Conservation (phyloP, 805 yeast species). For the Kluyveromyces aestuarii region DNA sequence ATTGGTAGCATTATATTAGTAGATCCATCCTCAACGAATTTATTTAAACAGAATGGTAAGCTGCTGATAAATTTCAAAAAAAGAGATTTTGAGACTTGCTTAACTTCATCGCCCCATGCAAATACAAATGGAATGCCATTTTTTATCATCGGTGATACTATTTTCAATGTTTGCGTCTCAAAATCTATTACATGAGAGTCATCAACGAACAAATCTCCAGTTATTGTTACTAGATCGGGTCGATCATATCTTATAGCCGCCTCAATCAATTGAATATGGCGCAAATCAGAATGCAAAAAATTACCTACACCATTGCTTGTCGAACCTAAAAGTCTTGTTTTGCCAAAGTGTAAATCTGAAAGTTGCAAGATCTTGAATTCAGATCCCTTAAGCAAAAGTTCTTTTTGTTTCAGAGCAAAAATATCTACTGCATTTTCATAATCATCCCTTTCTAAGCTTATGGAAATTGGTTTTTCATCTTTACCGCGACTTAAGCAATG, state of each 20-base stretch:
- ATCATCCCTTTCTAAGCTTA: conserved; percentile 1
- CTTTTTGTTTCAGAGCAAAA: neutral
- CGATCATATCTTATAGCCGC: conserved; percentile 42
- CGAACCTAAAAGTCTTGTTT: conserved; percentile 40
- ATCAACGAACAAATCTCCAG: conserved; percentile 53
- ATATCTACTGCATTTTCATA: neutral
- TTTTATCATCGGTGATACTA: conserved; percentile 44
- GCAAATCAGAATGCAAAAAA: neutral
- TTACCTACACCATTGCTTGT: conserved; percentile 14
- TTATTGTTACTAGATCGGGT: conserved; percentile 55
- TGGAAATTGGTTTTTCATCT: neutral
- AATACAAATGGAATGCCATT: conserved; percentile 52
- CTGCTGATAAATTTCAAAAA: conserved; percentile 35
- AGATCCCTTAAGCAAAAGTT: conserved; percentile 28
- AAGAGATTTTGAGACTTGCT: conserved; percentile 35
- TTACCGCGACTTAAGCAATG: conserved; percentile 9
- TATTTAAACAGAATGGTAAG: conserved; percentile 43
- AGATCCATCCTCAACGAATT: conserved; percentile 39
- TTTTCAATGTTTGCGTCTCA: conserved; percentile 52
- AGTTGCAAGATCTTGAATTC: conserved; percentile 55
- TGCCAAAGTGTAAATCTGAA: conserved; percentile 57
- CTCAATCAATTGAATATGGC: conserved; percentile 41
- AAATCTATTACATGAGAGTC: conserved; percentile 51
- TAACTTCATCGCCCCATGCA: conserved; percentile 54
- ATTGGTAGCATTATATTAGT: neutral